Base-by-base conservation (phyloP, 352 stramenopile species). In the Phytophthora fragariaefolia region DNA sequence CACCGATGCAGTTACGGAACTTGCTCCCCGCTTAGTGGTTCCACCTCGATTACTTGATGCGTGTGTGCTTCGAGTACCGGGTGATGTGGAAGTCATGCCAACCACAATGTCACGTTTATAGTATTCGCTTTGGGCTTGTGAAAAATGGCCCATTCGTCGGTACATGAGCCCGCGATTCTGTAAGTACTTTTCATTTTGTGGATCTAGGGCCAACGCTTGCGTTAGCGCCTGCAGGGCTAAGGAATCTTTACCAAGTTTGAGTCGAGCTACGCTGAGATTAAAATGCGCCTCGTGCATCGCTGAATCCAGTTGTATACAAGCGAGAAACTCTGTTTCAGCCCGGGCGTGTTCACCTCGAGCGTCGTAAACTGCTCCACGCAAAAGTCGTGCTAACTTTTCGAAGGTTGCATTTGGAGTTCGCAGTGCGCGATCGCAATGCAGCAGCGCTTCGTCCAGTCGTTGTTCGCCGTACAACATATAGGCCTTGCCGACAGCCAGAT, bases 221-320 rank as follows among this genome's bases (percentile, higher is more conserved):
- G 75, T 75, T 10, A 87, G 55, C 0, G 74, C 71, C 45, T 78
- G 30, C 7, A 89, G 56, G 3, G 80, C 80, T 18, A 67, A 30
- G 2, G 58, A 38, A 40, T 87, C 80, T 30, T 82, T 80, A 36
- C 77, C 80, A 32, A 80, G 65, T 48, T 89, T 86, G 7, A 89
- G 66, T 32, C 62, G 47, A 17, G 73, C 73, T 15, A 89, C 80
- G 55, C 80, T 87, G 17, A 85, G 69, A 23, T 89, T 87, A 54
- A 90, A 93, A 47, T 84, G 63, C 26, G 84, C 82, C 59, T 93
- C 73, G 53, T 93, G 84, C 48, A 91, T 71, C 15, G 46, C 45
- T 30, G 80, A 62, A 55, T 93, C 80, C 12, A 89, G 57, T 24
- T 66, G 45, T 15, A 90, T 26, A 24, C 65, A 75, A 0, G 64